phyloP scores from a whole-genome alignment of 1,284 basidiomycete species.

The Naganishia sp. region DNA sequence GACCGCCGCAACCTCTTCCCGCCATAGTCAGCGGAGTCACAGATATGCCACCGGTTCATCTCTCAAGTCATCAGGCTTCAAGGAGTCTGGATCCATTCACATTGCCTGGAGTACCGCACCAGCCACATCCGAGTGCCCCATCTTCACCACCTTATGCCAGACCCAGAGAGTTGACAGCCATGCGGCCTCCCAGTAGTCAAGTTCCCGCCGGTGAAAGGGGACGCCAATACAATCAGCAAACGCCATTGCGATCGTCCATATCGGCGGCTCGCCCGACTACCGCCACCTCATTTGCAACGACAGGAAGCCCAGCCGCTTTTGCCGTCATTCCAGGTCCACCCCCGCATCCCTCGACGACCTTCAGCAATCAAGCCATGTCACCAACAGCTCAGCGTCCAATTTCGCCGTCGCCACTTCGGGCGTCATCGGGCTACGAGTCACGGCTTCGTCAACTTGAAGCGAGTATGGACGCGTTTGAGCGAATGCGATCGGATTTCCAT shows the following conservation, averaged over 20 bases:
- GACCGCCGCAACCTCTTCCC: constrained; percentile 33
- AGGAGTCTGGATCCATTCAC: constrained; percentile 30
- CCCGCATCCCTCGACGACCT: background rate
- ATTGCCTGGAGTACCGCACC: constrained; percentile 9
- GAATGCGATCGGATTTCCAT: constrained; percentile 16
- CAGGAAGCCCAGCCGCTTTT: background rate
- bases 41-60: constrained; percentile 25
- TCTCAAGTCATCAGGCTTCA: constrained; percentile 16
- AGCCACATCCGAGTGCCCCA: background rate
- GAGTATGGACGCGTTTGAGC: constrained; percentile 12
- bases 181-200: constrained; percentile 7
- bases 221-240: constrained; percentile 42
- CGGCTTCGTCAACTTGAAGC: constrained; percentile 28
- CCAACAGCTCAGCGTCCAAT: background rate
- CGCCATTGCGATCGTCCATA: constrained; percentile 44
- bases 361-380: constrained; percentile 2
- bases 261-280: constrained; percentile 35
- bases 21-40: constrained; percentile 28
- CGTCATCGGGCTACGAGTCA: constrained; percentile 8
- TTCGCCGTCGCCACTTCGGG: background rate
- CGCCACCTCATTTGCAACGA: background rate
- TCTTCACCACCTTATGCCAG: constrained; percentile 7
- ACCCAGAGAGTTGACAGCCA: constrained; percentile 9
- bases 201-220: background rate
- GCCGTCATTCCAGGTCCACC: background rate